Percentiles rank a stretch among this genome's conserved stretches.
Evolutionary conservation across 768 basidiomycete genomes (phyloP).

Genomic region (Termitomyces sp.): DNA sequence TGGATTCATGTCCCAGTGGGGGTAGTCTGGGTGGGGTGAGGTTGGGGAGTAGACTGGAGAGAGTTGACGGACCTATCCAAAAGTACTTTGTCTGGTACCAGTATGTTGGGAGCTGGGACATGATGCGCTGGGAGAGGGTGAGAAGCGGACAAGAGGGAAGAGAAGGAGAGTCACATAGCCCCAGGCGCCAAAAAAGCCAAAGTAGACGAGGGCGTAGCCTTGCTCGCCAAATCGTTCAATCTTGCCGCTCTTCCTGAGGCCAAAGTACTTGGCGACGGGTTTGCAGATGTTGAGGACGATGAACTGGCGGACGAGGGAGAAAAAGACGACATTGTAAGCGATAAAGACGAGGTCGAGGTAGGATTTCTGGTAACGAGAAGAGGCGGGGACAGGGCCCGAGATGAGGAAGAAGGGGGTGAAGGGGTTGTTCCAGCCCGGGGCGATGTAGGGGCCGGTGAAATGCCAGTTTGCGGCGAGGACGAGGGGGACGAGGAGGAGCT

Average conservation of each 20-base stretch:
- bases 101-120: conserved; percentile 75
- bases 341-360: conserved; percentile 76
- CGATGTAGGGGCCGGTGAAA: conserved; percentile 37
- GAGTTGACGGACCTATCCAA: conserved; percentile 62
- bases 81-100: conserved; percentile 83
- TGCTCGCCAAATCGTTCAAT: conserved; percentile 88
- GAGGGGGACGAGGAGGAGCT: conserved; percentile 55
- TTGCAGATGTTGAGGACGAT: conserved; percentile 58
- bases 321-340: conserved; percentile 80
- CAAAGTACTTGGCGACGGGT: conserved; percentile 65
- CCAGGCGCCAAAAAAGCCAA: conserved; percentile 59
- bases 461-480: conserved; percentile 65
- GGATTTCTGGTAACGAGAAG: conserved; percentile 65
- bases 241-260: conserved; percentile 62
- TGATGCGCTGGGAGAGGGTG: conserved; percentile 56
- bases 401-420: conserved; percentile 69
- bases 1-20: conserved; percentile 82
- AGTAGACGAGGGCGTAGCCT: conserved; percentile 83
- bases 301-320: conserved; percentile 80
- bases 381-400: conserved; percentile 52
- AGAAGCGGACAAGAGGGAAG: not conserved
- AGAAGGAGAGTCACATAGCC: conserved; percentile 60
- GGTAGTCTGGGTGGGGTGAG: conserved; percentile 57
- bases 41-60: not conserved
- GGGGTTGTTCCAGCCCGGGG: conserved; percentile 56